Conservation (phyloP, 225 moss, liverwort and hornwort species). For the Lunularia cruciata region DNA sequence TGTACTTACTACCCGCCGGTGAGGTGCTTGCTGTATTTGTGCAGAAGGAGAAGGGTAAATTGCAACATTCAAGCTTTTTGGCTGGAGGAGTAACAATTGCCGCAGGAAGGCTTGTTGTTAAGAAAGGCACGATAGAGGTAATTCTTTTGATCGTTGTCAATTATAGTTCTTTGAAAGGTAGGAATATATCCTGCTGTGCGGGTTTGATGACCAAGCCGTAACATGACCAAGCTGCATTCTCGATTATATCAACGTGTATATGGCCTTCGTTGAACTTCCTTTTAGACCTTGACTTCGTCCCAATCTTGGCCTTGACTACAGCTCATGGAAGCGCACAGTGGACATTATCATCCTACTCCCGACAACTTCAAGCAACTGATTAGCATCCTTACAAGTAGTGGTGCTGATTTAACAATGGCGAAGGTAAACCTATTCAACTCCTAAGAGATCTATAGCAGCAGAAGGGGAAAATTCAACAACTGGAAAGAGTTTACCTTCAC, state of each 20-base stretch:
- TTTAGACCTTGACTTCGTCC: no score
- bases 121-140: constrained; percentile 78
- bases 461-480: background rate
- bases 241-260: no score
- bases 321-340: constrained; percentile 97
- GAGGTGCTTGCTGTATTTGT: constrained; percentile 13
- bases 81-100: constrained; percentile 93
- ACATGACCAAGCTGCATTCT: no score
- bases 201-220: no score
- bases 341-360: constrained; percentile 86
- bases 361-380: constrained; percentile 74
- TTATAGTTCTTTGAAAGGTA: no score
- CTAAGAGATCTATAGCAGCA: background rate
- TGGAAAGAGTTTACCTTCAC: background rate
- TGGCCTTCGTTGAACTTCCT: no score
- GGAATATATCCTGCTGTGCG: no score
- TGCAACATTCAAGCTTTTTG: constrained; percentile 96
- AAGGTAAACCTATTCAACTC: no score
- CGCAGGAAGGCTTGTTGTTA: constrained; percentile 78
- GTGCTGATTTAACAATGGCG: constrained; percentile 85
- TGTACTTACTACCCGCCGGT: no score
- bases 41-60: constrained; percentile 87
- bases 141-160: no score
- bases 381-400: constrained; percentile 52
- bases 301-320: constrained; percentile 31